phyloP scores from a whole-genome alignment of 73 alveolate genomes.

The Paramecium tetraurelia region DNA sequence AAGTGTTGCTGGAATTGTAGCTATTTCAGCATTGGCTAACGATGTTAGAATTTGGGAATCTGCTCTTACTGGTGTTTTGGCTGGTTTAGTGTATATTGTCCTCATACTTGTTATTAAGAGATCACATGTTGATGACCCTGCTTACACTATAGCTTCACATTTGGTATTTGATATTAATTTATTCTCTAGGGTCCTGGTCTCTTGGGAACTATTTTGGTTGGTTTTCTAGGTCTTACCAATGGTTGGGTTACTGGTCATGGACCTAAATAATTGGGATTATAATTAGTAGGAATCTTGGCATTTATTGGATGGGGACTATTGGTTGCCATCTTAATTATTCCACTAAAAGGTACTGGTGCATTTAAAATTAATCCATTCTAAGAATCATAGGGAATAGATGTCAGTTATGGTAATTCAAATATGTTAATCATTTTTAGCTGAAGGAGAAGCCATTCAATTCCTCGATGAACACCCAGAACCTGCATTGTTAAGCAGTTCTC shows the following conservation, averaged over 20 bases:
- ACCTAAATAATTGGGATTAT: background rate
- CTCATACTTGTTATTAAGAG: background rate
- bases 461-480: constrained; percentile 7
- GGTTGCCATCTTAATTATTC: background rate
- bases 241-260: constrained; percentile 29
- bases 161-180: background rate
- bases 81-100: background rate
- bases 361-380: background rate
- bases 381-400: background rate
- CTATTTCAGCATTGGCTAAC: background rate
- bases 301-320: constrained; percentile 36
- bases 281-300: background rate
- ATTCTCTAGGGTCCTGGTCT: constrained; percentile 35
- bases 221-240: background rate
- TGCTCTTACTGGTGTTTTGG: background rate
- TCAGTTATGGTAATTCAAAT: background rate
- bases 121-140: constrained; percentile 36
- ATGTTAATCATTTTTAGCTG: background rate
- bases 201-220: background rate
- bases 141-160: constrained; percentile 6
- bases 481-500: background rate
- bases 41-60: background rate
- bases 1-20: constrained; percentile 38
- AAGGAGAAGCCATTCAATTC: constrained; percentile 42
- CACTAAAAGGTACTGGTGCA: constrained; percentile 21